Conservation (phyloP, 805 yeast species). For the Metschnikowia drakensbergensis region DNA sequence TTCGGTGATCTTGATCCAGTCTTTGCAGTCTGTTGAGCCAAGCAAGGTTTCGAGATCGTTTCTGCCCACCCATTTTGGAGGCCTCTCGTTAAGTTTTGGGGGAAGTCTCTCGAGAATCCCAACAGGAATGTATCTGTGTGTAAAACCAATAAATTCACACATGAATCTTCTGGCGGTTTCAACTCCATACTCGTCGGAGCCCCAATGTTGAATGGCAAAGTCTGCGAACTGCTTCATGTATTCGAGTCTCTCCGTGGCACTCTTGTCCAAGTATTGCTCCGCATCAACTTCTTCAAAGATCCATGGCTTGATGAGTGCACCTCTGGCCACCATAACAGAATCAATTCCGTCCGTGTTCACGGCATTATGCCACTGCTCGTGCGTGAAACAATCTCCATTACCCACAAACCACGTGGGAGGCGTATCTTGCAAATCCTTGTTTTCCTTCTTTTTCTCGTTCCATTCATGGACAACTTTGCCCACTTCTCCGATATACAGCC, state of each 20-base stretch:
- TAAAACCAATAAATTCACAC: conserved; percentile 92
- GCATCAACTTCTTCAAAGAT: conserved; percentile 92
- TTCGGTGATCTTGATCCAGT: conserved; percentile 95
- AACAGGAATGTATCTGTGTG: conserved; percentile 90
- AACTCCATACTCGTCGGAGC: conserved; percentile 92
- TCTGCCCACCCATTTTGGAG: conserved; percentile 91
- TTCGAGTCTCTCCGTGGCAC: conserved; percentile 84
- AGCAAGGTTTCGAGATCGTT: conserved; percentile 86
- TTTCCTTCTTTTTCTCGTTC: conserved; percentile 52
- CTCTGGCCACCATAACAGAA: conserved; percentile 96
- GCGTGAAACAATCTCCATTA: conserved; percentile 87
- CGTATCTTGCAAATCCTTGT: conserved; percentile 54
- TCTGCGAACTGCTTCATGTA: conserved; percentile 65
- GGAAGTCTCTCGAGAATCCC: conserved; percentile 89
- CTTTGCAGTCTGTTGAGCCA: conserved; percentile 79
- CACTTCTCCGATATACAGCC: conserved; percentile 80
- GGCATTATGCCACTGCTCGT: conserved; percentile 83
- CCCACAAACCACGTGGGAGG: conserved; percentile 82
- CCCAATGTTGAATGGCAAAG: conserved; percentile 95
- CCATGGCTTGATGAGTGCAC: conserved; percentile 98
- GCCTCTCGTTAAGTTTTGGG: conserved; percentile 86
- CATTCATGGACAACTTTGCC: conserved; percentile 64
- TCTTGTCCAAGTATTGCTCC: conserved; percentile 84
- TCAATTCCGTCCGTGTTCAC: conserved; percentile 68
- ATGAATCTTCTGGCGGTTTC: conserved; percentile 81